phyloP scores from a whole-genome alignment of 176 grass and related monocot genomes.

The Oryza rufipogon region DNA sequence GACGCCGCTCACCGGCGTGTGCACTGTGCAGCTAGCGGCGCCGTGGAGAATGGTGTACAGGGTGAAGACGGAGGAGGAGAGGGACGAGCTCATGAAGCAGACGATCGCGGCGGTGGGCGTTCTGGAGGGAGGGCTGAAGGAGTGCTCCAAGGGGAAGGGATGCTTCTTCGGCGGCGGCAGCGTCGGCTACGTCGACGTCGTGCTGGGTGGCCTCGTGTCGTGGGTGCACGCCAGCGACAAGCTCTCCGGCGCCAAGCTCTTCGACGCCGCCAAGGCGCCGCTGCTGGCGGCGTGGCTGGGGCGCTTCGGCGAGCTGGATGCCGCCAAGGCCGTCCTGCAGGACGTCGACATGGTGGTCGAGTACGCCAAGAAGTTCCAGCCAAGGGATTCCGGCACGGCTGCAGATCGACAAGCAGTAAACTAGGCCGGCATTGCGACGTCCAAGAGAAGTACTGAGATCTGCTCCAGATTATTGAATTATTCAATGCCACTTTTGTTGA shows the following conservation, averaged over 20 bases:
- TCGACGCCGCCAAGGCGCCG: slow-evolving; percentile 36
- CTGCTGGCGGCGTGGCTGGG: slow-evolving; percentile 41
- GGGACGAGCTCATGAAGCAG: neutral
- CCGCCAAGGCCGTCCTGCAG: slow-evolving; percentile 24
- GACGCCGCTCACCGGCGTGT: no score
- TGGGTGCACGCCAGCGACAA: neutral
- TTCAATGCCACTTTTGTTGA: no score
- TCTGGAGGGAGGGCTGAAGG: slow-evolving; percentile 38
- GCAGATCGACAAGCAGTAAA: neutral
- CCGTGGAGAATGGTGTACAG: neutral
- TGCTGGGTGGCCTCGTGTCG: neutral
- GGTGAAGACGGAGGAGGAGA: slow-evolving; percentile 30
- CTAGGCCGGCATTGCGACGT: neutral
- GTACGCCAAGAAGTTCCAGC: neutral
- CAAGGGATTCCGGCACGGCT: neutral
- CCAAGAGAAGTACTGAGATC: neutral
- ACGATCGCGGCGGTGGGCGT: neutral
- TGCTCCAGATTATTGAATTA: no score
- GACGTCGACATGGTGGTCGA: slow-evolving; percentile 29
- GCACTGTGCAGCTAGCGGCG: neutral
- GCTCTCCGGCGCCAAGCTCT: neutral
- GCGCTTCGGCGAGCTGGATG: slow-evolving; percentile 34
- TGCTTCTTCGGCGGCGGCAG: slow-evolving; percentile 36
- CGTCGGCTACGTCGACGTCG: slow-evolving; percentile 24
- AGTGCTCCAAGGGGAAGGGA: slow-evolving; percentile 24